Conservation (phyloP, 768 basidiomycete species). For the Leucogyrophana mollusca region DNA sequence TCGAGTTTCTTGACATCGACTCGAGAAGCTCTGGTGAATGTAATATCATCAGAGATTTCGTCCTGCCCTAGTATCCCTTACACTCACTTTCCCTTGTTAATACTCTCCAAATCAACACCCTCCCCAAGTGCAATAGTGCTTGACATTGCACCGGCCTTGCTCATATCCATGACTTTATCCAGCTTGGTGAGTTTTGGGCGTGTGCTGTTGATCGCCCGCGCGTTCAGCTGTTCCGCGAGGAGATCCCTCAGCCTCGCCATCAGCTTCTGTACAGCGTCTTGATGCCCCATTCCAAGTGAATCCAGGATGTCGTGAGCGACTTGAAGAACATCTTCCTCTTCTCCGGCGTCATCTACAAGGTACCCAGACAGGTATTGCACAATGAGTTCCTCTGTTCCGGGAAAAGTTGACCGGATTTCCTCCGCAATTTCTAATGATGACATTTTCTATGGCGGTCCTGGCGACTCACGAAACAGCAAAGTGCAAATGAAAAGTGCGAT, state of each 20-base stretch:
- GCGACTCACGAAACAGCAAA: background rate
- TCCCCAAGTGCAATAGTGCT: constrained; percentile 77
- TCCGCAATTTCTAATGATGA: constrained; percentile 76
- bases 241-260: constrained; percentile 63
- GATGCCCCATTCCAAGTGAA: constrained; percentile 66
- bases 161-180: constrained; percentile 88
- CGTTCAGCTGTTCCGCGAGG: constrained; percentile 61
- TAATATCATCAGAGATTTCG: constrained; percentile 8
- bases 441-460: constrained; percentile 43
- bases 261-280: constrained; percentile 61
- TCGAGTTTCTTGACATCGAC: constrained; percentile 96
- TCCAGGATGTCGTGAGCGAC: constrained; percentile 71
- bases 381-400: constrained; percentile 81
- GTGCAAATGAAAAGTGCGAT: too few relatives aligned
- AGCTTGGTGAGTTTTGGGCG: constrained; percentile 71
- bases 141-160: constrained; percentile 73
- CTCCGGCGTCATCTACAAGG: constrained; percentile 84
- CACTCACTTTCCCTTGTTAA: constrained; percentile 89
- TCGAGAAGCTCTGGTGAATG: constrained; percentile 68
- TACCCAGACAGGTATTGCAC: constrained; percentile 88
- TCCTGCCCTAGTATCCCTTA: constrained; percentile 2
- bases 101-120: constrained; percentile 87
- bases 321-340: constrained; percentile 84
- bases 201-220: constrained; percentile 54
- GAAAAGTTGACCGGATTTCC: constrained; percentile 67